phyloP scores from a whole-genome alignment of 2,329 filamentous ascomycete species.

The Diaporthe eres region DNA sequence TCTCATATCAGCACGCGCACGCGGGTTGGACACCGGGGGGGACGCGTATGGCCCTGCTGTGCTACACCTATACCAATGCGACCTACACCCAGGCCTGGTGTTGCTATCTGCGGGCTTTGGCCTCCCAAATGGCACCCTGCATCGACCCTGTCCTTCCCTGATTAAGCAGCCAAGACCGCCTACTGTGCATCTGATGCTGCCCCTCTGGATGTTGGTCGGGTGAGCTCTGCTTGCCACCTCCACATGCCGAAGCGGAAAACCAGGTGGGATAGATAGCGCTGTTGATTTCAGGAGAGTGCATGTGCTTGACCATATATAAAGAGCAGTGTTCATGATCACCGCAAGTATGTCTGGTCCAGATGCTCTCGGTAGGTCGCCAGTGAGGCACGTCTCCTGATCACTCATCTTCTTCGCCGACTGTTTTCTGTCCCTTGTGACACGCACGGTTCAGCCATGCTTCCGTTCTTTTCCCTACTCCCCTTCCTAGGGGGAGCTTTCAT shows the following conservation, averaged over 20 bases:
- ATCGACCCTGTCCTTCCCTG: slow-evolving; percentile 13
- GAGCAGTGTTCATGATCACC: not conserved
- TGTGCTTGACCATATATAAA: not conserved
- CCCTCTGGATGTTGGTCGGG: not conserved
- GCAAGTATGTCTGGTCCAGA: not conserved
- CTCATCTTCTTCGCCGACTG: not conserved
- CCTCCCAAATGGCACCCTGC: slow-evolving; percentile 27
- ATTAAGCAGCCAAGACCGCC: slow-evolving; percentile 30
- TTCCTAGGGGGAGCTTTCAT: slow-evolving; percentile 12
- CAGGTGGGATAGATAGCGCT: not conserved
- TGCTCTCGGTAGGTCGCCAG: not conserved
- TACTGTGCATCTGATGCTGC: slow-evolving; percentile 1
- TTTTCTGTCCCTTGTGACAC: slow-evolving; percentile 13
- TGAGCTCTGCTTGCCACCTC: slow-evolving; percentile 21
- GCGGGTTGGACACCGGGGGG: not conserved
- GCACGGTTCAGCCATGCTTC: slow-evolving; percentile 30
- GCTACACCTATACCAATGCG: slow-evolving; percentile 12
- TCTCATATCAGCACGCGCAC: slow-evolving; percentile 28
- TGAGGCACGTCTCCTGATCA: slow-evolving; percentile 11
- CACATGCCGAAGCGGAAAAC: slow-evolving; percentile 6
- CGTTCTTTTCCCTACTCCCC: slow-evolving; percentile 24
- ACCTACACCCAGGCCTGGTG: slow-evolving; percentile 10
- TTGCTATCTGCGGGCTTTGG: slow-evolving; percentile 30
- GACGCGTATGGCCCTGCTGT: slow-evolving; percentile 10
- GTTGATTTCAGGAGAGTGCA: not conserved